Base-by-base conservation (phyloP, 306 rosid species). In the Castanea sativa region DNA sequence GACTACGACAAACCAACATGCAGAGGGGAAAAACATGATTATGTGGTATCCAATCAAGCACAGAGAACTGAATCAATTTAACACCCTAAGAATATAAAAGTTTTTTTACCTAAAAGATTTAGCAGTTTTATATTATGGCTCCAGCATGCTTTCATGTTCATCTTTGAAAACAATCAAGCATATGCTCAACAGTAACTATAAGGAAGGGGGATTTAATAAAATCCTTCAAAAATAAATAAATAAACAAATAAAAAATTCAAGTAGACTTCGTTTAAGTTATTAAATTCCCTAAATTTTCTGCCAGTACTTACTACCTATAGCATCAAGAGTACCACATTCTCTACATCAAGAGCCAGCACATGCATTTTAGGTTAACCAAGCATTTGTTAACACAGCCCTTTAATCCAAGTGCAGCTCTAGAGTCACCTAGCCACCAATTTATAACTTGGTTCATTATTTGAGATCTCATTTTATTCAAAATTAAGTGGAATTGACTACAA, bases 341-440 rank as follows among this genome's bases (percentile, higher is more conserved):
- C 45, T 38, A 38, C 43, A 38, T 38, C 43, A 38, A 38, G 11
- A 38, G 45, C 11, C 11, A 38, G 45, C 45, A 38, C 45, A 2
- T 7, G 45, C 45, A 38, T 7, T 38, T 38, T 27, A 59, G 12
- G 14, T 59, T 23, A 23, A 11, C 67, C 45, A 38, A 38, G 45
- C 67, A 23, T 59, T 12, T 20, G 15, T 59, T 59, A 59, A 59
- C 30, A 29, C 38, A 27, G 69, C 41, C 35, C 20, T 14, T 13
- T 5, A 63, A 63, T 63, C 69, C 30, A 63, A 63, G 38, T 63
- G 69, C 41, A 63, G 69, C 41, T 7, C 49, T 30, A 16, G 49
- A 65, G 71, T 18, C 71, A 65, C 71, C 71, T 65, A 13, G 23
- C 49, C 71, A 32, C 71, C 71, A 65, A 19, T 58, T n/a, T 58